A percentile compares a stretch with the other conserved stretches of the same genome.
Evolutionary conservation across 192 early-diverging fungal species (phyloP).

Genomic region (Coemansia sp.): DNA sequence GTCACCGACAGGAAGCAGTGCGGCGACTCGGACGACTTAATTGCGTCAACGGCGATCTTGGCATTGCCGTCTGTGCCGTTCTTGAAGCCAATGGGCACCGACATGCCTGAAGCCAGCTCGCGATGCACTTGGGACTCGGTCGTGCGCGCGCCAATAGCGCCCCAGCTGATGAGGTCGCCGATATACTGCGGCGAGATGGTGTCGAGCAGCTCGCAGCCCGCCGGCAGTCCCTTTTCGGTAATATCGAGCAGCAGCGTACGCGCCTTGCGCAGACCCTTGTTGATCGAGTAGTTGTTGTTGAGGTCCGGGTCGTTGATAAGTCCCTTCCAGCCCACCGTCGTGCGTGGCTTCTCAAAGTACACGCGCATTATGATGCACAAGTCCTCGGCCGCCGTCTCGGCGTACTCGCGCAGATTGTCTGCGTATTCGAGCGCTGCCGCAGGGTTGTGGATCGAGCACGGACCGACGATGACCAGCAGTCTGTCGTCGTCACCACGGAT

Average conservation of each 20-base stretch:
- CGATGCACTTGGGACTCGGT: constrained; percentile 84
- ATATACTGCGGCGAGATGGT: constrained; percentile 83
- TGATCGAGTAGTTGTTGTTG: constrained; percentile 74
- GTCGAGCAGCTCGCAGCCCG: constrained; percentile 76
- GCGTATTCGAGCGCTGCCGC: constrained; percentile 79
- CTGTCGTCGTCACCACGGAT: constrained; percentile 74
- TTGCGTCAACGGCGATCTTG: constrained; percentile 87
- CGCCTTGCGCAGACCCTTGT: constrained; percentile 79
- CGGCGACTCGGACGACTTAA: constrained; percentile 75
- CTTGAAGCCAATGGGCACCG: constrained; percentile 79
- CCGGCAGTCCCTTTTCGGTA: constrained; percentile 70
- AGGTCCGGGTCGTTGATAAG: constrained; percentile 81
- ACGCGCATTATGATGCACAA: constrained; percentile 78
- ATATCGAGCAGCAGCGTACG: constrained; percentile 70
- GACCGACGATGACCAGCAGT: constrained; percentile 80
- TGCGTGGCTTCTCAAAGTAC: constrained; percentile 86
- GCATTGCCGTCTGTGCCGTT: constrained; percentile 82
- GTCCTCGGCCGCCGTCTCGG: constrained; percentile 59
- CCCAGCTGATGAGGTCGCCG: constrained; percentile 75
- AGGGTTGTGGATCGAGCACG: constrained; percentile 84
- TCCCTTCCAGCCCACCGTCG: constrained; percentile 92
- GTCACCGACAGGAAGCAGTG: constrained; percentile 84
- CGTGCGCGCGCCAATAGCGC: constrained; percentile 79
- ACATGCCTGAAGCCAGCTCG: constrained; percentile 79
- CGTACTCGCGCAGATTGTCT: constrained; percentile 59